phyloP scores from a whole-genome alignment of 208 protist species.

The Acanthamoeba sp. region DNA sequence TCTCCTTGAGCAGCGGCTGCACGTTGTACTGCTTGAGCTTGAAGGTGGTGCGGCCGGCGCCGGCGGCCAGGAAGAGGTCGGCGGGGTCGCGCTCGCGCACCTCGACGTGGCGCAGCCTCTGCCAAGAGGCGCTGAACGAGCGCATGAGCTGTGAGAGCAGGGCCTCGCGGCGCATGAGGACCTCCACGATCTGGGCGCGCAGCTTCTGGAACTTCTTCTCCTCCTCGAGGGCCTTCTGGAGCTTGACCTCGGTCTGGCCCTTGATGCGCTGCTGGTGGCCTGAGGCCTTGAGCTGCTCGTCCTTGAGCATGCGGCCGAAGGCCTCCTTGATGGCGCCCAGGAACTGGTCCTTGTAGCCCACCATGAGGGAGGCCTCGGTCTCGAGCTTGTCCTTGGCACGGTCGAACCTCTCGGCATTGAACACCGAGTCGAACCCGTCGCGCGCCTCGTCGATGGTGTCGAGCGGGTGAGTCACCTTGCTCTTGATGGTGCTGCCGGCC shows the following conservation, averaged over 20 bases:
- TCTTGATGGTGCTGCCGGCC: neutral
- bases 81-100: neutral
- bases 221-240: slow-evolving; percentile 30
- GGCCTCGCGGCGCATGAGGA: slow-evolving; percentile 20
- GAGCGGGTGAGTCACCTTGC: slow-evolving; percentile 6
- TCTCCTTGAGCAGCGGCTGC: slow-evolving; percentile 18
- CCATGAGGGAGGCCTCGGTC: neutral
- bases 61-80: neutral
- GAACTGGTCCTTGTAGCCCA: slow-evolving; percentile 58
- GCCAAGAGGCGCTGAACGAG: neutral
- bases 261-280: slow-evolving; percentile 38
- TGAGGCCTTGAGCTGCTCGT: neutral
- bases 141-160: slow-evolving; percentile 4
- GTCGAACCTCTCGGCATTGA: neutral
- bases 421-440: neutral
- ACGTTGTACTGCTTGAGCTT: slow-evolving; percentile 47
- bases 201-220: slow-evolving; percentile 23
- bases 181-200: slow-evolving; percentile 22
- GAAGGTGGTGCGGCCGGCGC: slow-evolving; percentile 18
- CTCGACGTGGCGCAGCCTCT: neutral
- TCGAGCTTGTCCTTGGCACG: slow-evolving; percentile 21
- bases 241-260: slow-evolving; percentile 5
- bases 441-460: slow-evolving; percentile 27
- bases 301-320: slow-evolving; percentile 12
- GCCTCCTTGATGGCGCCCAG: slow-evolving; percentile 24